phyloP scores from a whole-genome alignment of 805 yeast species.

The Teunomyces pallodes region DNA sequence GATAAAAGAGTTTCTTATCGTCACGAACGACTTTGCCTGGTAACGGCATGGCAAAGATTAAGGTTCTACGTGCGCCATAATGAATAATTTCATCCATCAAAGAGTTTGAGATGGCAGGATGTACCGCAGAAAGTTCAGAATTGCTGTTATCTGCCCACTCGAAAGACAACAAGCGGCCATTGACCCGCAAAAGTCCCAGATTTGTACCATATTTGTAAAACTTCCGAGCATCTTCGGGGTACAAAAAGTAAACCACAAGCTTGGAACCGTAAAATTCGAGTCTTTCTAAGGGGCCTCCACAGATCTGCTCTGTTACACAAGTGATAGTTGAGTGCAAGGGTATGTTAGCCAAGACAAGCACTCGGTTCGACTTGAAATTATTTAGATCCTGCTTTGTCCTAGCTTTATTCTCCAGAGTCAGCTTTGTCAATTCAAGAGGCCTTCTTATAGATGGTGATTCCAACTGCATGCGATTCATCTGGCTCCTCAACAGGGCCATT shows the following conservation, averaged over 20 bases:
- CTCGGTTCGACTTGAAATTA: conserved; percentile 13
- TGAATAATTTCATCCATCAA: conserved; percentile 31
- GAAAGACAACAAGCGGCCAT: conserved; percentile 51
- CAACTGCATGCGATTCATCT: not conserved
- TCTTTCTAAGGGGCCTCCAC: conserved; percentile 70
- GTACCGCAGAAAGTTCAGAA: conserved; percentile 16
- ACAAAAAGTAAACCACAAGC: conserved; percentile 51
- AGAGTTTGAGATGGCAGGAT: conserved; percentile 21
- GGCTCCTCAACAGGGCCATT: not conserved
- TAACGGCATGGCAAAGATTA: conserved; percentile 38
- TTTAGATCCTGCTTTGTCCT: not conserved
- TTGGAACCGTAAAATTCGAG: conserved; percentile 28
- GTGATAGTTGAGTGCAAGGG: conserved; percentile 45
- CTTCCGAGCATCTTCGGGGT: conserved; percentile 49
- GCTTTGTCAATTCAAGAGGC: not conserved
- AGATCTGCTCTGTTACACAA: conserved; percentile 51
- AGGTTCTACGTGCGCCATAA: conserved; percentile 53
- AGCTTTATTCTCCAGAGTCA: not conserved
- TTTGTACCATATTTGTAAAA: conserved; percentile 50
- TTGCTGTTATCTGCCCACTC: conserved; percentile 43
- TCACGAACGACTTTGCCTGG: conserved; percentile 22
- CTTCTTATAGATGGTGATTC: not conserved
- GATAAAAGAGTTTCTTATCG: conserved; percentile 30
- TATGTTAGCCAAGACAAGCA: conserved; percentile 37
- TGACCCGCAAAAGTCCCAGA: conserved; percentile 55